Evolutionary conservation across 2,329 filamentous ascomycete species (phyloP), one percentile per base, ranked within the genome.

Genomic region (Monilinia fructigena): DNA sequence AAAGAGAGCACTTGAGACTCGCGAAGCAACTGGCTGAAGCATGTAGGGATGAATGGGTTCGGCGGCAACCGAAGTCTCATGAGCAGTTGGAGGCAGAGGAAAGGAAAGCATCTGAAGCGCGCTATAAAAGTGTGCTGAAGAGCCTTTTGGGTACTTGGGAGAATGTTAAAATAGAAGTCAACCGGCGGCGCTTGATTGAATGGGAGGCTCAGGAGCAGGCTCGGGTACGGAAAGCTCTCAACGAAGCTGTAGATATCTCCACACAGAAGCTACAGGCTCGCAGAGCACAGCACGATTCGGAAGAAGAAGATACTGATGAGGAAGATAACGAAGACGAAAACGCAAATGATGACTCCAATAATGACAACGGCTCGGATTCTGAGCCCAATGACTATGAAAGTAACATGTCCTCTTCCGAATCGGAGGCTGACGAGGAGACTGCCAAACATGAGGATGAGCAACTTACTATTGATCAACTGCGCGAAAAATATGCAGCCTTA

Each of bases 81-180:
- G 92, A 97, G 74, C 90, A 98, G 75, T 83, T 97, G 23, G 88
- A 93, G 72, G 86, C 85, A 18, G 94, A 98, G 75, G 87, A 91
- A 67, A 83, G 85, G 63, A 87, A 89, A 31, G 82, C 87, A 72
- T 87, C 87, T 77, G 82, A 88, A 68, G 79, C 81, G 55, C 85
- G 87, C 38, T 96, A 95, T 76, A 91, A 86, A 68, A 84, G 88
- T 68, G 85, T 97, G 20, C 82, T 89, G 70, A 88, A 78, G 70
- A 81, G 80, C 23, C 70, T 87, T 52, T 77, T 77, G 52, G 83
- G 81, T 42, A 88, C 83, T 0, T 89, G 87, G 86, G 86, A 89
- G 40, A 89, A 88, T 72, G 85, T 89, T 16, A 84, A 79, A 59
- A 75, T 76, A 0, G 86, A 89, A 72, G 83, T 89, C 54, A 89